phyloP scores from a whole-genome alignment of 352 stramenopile species.

The Aphanomyces stellatus region DNA sequence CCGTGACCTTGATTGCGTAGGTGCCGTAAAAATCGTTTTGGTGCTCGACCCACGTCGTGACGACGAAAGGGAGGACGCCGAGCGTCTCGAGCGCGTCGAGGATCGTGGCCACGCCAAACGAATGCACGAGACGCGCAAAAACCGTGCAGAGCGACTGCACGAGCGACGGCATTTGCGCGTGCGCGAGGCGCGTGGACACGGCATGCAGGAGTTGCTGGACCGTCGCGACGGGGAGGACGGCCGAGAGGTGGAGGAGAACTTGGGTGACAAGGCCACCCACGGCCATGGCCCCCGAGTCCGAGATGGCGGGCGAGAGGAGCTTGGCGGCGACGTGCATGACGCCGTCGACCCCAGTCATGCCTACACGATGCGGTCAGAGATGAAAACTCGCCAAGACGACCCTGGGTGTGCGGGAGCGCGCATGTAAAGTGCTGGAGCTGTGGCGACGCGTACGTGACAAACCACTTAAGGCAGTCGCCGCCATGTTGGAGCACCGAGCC shows the following conservation, averaged over 20 bases:
- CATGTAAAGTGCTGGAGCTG: constrained; percentile 44
- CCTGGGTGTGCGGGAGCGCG: constrained; percentile 15
- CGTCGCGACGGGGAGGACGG: constrained; percentile 44
- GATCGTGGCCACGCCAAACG: constrained; percentile 46
- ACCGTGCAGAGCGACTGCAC: constrained; percentile 77
- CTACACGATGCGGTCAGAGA: constrained; percentile 16
- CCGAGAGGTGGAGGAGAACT: constrained; percentile 59
- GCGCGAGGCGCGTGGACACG: constrained; percentile 52
- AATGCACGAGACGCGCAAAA: constrained; percentile 70
- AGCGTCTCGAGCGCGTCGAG: constrained; percentile 64
- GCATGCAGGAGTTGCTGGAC: constrained; percentile 70
- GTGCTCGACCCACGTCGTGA: constrained; percentile 75
- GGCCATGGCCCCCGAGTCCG: constrained; percentile 58
- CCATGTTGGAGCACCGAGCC: constrained; percentile 67
- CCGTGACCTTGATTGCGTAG: constrained; percentile 78
- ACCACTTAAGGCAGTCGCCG: constrained; percentile 75
- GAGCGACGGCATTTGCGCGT: constrained; percentile 57
- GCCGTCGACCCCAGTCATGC: constrained; percentile 49
- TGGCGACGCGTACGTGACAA: constrained; percentile 70
- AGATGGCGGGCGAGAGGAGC: constrained; percentile 50
- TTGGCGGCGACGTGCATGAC: constrained; percentile 62
- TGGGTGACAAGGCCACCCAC: constrained; percentile 75
- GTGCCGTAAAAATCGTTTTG: constrained; percentile 76
- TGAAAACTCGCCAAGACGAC: not conserved
- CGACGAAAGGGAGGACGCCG: constrained; percentile 74